Evolutionary conservation across 306 rosid genomes (phyloP).

Genomic region (Arachis hypogaea): DNA sequence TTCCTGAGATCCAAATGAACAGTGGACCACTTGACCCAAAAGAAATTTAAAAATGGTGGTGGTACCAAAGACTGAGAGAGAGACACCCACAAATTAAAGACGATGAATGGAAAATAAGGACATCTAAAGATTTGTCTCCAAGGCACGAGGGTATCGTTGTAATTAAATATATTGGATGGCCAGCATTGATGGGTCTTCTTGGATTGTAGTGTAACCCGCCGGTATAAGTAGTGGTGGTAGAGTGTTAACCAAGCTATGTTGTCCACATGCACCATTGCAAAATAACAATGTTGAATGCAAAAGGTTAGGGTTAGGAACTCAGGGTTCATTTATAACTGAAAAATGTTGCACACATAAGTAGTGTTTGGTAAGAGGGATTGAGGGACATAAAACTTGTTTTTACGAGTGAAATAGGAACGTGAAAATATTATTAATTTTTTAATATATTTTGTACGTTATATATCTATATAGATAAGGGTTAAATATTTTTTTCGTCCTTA

Average conservation of each 20-base stretch:
- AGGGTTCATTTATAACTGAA: too few relatives aligned
- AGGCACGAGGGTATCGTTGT: neutral
- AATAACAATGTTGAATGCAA: neutral
- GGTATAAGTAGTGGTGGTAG: conserved; percentile 4
- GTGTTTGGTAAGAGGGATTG: too few relatives aligned
- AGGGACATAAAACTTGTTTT: too few relatives aligned
- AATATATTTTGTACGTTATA: too few relatives aligned
- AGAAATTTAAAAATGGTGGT: neutral
- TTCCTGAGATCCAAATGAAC: neutral
- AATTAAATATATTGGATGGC: conserved; percentile 15
- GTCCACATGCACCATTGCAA: conserved; percentile 41
- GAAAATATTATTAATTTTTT: too few relatives aligned
- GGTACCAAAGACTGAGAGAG: conserved; percentile 21
- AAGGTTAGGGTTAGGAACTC: too few relatives aligned
- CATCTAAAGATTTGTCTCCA: neutral
- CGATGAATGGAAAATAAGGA: neutral
- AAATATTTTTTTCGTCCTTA: too few relatives aligned
- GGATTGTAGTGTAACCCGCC: conserved; percentile 34
- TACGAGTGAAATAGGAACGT: too few relatives aligned
- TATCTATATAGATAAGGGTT: too few relatives aligned
- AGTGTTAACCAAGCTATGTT: conserved; percentile 19
- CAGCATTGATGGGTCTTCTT: conserved; percentile 23
- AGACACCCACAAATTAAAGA: neutral
- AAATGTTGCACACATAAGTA: too few relatives aligned
- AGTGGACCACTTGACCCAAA: neutral